A percentile compares a stretch with the other conserved stretches of the same genome.
phyloP scores from a whole-genome alignment of 768 basidiomycete species.

The Trametes coccinea region DNA sequence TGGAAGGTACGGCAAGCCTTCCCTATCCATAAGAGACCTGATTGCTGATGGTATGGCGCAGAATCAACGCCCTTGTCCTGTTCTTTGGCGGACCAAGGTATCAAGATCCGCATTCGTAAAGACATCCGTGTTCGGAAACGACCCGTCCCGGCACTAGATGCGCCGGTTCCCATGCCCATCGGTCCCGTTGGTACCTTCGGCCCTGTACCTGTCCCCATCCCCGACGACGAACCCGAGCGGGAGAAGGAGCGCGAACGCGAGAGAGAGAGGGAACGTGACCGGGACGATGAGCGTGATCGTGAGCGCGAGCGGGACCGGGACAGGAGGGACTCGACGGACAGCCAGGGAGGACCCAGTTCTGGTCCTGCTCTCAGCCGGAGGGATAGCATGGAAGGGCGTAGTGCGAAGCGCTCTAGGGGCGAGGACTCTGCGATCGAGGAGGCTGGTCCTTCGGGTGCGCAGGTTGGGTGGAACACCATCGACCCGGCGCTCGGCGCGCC shows the following conservation, averaged over 20 bases:
- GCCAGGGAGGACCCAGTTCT: slow-evolving; percentile 9
- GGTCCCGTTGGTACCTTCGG: slow-evolving; percentile 24
- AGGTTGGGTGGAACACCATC: slow-evolving; percentile 23
- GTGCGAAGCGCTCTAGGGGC: slow-evolving; percentile 25
- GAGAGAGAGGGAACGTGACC: slow-evolving; percentile 19
- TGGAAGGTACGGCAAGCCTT: slow-evolving; percentile 67
- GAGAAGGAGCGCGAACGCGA: slow-evolving; percentile 23
- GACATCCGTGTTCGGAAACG: slow-evolving; percentile 84
- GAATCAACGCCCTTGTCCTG: slow-evolving; percentile 89
- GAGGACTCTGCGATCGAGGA: slow-evolving; percentile 33
- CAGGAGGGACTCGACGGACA: slow-evolving; percentile 20
- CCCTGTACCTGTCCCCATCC: slow-evolving; percentile 24
- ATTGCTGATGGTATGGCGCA: slow-evolving; percentile 33
- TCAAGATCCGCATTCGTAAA: slow-evolving; percentile 92
- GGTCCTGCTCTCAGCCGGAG: slow-evolving; percentile 14
- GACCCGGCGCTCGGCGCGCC: slow-evolving; percentile 35
- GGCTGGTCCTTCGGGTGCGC: slow-evolving; percentile 16
- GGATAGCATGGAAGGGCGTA: slow-evolving; percentile 25
- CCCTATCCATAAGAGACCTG: neutral
- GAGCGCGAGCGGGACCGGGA: slow-evolving; percentile 25
- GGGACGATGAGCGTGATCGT: slow-evolving; percentile 5
- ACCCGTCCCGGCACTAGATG: slow-evolving; percentile 41
- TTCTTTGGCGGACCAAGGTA: slow-evolving; percentile 92
- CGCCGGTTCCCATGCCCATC: slow-evolving; percentile 28
- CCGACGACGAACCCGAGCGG: slow-evolving; percentile 24